Evolutionary conservation across 768 basidiomycete genomes (phyloP).

Genomic region (Tricholoma saponaceum): DNA sequence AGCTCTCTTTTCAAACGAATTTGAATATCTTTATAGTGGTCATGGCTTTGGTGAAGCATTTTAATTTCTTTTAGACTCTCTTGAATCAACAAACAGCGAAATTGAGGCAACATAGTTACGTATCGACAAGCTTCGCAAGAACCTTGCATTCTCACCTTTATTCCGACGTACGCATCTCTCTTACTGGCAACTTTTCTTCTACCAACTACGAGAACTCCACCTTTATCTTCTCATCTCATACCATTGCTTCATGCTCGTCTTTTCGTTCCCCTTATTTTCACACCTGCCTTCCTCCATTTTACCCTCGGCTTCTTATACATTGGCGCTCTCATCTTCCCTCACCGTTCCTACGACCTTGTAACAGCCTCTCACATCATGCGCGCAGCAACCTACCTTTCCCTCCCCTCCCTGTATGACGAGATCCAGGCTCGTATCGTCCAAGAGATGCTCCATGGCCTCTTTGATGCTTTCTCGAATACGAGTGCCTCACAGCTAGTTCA

Average conservation of each 20-base stretch:
- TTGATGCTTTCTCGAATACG: constrained; percentile 83
- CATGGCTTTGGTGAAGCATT: constrained; percentile 86
- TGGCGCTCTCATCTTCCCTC: constrained; percentile 89
- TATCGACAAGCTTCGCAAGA: constrained; percentile 85
- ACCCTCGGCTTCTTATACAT: constrained; percentile 94
- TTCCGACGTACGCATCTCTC: constrained; percentile 82
- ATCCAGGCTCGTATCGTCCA: constrained; percentile 78
- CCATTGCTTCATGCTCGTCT: constrained; percentile 91
- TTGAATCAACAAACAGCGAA: constrained; percentile 46
- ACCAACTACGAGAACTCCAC: constrained; percentile 65
- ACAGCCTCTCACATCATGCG: constrained; percentile 90
- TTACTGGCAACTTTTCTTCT: constrained; percentile 66
- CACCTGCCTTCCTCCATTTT: constrained; percentile 90
- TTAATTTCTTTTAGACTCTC: constrained; percentile 79
- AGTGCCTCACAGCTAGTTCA: constrained; percentile 63
- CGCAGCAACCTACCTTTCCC: constrained; percentile 73
- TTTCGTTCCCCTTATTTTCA: constrained; percentile 94
- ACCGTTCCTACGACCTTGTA: constrained; percentile 87
- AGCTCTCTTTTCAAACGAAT: constrained; percentile 80
- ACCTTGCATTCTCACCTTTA: constrained; percentile 88
- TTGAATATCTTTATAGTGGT: constrained; percentile 94
- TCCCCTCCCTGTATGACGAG: constrained; percentile 73
- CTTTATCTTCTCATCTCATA: constrained; percentile 82
- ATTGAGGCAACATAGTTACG: constrained; percentile 45
- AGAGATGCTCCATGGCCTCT: constrained; percentile 89